These are phyloP conservation scores for Verticillium alfalfae DNA, from an alignment of 2,329 filamentous ascomycete genomes.

Conservation along the genomic window DNA sequence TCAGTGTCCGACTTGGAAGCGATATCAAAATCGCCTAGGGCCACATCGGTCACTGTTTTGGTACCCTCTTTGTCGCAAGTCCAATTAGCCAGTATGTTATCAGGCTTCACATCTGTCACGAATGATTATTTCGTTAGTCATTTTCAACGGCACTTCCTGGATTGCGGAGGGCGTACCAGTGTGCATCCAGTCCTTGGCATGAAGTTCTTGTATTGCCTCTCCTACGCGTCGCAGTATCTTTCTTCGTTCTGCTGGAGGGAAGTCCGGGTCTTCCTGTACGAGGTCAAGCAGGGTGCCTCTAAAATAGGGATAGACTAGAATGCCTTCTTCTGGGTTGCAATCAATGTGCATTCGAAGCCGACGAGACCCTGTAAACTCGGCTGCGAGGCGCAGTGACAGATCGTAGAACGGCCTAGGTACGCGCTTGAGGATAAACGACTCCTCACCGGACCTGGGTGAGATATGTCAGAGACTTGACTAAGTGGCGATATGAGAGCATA, in stretches of 20 bases:
- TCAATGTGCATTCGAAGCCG: constrained; percentile 28
- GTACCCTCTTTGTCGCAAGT: constrained; percentile 21
- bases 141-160: constrained; percentile 10
- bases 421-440: constrained; percentile 25
- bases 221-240: constrained; percentile 24
- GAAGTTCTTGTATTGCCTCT: constrained; percentile 28
- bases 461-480: constrained; percentile 8
- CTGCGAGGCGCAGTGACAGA: constrained; percentile 21
- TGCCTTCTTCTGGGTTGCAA: constrained; percentile 21
- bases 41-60: constrained; percentile 20
- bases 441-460: constrained; percentile 18
- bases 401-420: constrained; percentile 22
- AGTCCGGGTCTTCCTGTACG: constrained; percentile 21
- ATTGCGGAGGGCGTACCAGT: constrained; percentile 18
- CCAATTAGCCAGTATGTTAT: constrained; percentile 31
- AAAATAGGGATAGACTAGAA: constrained; percentile 29
- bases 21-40: constrained; percentile 29
- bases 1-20: constrained; percentile 22
- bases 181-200: constrained; percentile 27
- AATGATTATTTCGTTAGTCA: constrained; percentile 13
- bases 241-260: constrained; percentile 20
- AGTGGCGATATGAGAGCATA: constrained; percentile 8
- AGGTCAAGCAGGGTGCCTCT: constrained; percentile 23
- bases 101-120: constrained; percentile 29
- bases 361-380: constrained; percentile 21